Evolutionary conservation across 345 rosid genomes (phyloP), one percentile per base, ranked within the genome.

Genomic region (Dimocarpus longan): DNA sequence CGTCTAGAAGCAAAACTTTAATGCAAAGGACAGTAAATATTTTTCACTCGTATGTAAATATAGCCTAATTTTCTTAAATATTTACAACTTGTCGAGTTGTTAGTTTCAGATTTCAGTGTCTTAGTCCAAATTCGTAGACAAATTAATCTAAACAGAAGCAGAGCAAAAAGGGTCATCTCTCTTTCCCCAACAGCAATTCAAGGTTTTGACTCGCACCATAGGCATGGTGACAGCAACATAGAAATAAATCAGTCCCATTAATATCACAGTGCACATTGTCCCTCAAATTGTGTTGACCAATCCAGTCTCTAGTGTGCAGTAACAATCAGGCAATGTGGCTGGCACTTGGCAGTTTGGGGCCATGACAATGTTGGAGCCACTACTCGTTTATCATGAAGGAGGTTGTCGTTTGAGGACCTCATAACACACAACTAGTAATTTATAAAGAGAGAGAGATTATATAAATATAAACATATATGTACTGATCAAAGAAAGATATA

Each of bases 321-420:
- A 68, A 66, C 70, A 26, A 3, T 48, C 6, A 24, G 21, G 22
- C 48, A 37, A 21, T 42, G 56, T 46, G 19, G 71, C 50, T 40
- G 52, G 42, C 56, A 43, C 11, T 76, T 24, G 66, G 76, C 44
- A 68, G 19, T 8, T 68, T 46, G 54, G 54, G 73, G 75, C 73
- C 50, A 11, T 48, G 1, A 24, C 44, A 54, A 19, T 18, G 8
- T 50, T 13, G 8, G 26, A 37, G 42, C 13, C 57, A 68, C 68
- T 54, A 64, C 52, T 66, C 19, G 42, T 72, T 44, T 66, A 15
- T 59, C 73, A 54, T 26, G 21, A 28, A 62, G 28, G 54, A 21
- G 71, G 28, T 5, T 11, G 70, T 63, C 9, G 56, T 32, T 64
- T 65, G 22, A 66, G 43, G 43, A 5, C 63, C 18, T 21, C 43